Conservation (phyloP, 2,329 filamentous ascomycete species). For the Aspergillus sp. region DNA sequence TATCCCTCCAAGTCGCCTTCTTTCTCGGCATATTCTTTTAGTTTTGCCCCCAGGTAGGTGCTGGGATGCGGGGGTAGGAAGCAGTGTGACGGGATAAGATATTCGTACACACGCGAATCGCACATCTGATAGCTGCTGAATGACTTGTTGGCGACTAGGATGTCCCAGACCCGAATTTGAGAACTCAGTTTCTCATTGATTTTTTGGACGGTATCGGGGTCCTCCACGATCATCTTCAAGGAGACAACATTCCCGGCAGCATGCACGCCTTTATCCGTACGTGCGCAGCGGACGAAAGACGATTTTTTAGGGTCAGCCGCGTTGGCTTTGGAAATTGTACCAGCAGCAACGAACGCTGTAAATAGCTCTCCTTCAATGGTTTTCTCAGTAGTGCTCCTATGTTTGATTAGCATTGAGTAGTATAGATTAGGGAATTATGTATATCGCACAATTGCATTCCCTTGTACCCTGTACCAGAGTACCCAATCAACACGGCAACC, state of each 20-base stretch:
- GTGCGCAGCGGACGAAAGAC: conserved; percentile 85
- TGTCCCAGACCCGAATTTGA: conserved; percentile 94
- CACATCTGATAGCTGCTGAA: conserved; percentile 96
- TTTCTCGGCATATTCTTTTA: conserved; percentile 75
- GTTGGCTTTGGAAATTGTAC: conserved; percentile 94
- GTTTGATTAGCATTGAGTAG: conserved; percentile 1
- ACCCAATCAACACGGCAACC: conserved; percentile 92
- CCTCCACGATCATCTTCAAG: conserved; percentile 92
- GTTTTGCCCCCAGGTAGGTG: conserved; percentile 78
- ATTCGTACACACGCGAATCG: conserved; percentile 96
- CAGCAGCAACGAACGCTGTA: conserved; percentile 82
- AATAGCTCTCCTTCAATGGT: conserved; percentile 97
- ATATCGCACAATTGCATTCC: conserved; percentile 78
- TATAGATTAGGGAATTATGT: background rate
- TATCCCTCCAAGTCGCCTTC: conserved; percentile 70
- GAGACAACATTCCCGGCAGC: conserved; percentile 94
- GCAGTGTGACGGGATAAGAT: conserved; percentile 89
- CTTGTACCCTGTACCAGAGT: conserved; percentile 94
- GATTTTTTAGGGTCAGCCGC: conserved; percentile 97
- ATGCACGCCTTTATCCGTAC: conserved; percentile 97
- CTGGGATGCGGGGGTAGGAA: conserved; percentile 89
- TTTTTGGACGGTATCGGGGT: conserved; percentile 79
- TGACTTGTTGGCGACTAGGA: conserved; percentile 80
- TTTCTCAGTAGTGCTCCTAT: conserved; percentile 64
- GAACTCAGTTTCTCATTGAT: conserved; percentile 83